Evolutionary conservation across 805 yeast species (phyloP), one percentile per base, ranked within the genome.

Genomic region (Cyberlindnera meyerae): DNA sequence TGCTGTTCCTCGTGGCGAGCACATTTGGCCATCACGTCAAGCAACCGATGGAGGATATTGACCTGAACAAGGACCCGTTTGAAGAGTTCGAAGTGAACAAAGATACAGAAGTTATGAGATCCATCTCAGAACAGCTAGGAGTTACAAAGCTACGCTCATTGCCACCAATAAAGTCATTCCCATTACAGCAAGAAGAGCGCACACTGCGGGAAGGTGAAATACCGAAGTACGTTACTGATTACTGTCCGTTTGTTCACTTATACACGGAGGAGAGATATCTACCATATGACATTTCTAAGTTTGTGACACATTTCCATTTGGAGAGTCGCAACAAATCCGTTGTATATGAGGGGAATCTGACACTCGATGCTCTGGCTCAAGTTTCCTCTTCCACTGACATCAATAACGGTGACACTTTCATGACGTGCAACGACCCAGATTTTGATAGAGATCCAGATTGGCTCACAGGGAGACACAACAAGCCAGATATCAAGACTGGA

Each of bases 201-300:
- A 65, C 72, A 1, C 37, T 77, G 11, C 42, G 49, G 13, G 58
- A 63, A 29, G 84, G 85, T 1, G 76, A 73, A 34, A 68, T 83
- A 3, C 94, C 93, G 0, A 55, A 56, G 7, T 83, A 75, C 57
- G 81, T 79, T 2, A 45, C 75, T 3, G 79, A 81, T 29, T 69
- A 71, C 53, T 75, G 83, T 4, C 97, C 98, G 0, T 62, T 79
- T 36, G 89, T 90, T 3, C 85, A 86, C 54, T 65, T 90, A 9
- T 89, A 90, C 62, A 79, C 94, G 1, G 98, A 90, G 54, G 98
- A 90, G 51, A 61, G 67, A 36, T 90, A 89, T 54, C 65, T 82
- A 47, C 96, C 98, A 0, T 86, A 86, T 49, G 94, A 87, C 52
- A 70, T 88, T 27, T 71, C 66, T 20, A 74, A 82, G 15, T 90